These are phyloP conservation scores for Venturia aucupariae DNA, from an alignment of 2,329 filamentous ascomycete species.

Conservation along the genomic window DNA sequence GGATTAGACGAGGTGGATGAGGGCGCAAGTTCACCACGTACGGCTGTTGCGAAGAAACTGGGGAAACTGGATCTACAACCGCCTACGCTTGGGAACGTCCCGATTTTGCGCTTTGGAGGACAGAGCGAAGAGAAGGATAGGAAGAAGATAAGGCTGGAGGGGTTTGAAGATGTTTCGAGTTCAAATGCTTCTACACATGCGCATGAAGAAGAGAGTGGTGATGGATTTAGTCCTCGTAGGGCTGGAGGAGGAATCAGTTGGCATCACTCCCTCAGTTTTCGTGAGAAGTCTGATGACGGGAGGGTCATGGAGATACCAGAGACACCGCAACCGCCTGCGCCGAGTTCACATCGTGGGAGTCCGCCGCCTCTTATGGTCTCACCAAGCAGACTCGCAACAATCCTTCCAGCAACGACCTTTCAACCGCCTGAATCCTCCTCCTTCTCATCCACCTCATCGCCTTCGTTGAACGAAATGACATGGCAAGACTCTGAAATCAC, in stretches of 20 bases:
- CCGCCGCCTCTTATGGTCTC: neutral
- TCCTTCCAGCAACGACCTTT: neutral
- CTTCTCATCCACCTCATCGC: no score
- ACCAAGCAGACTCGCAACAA: neutral
- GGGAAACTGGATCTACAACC: neutral
- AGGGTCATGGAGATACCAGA: neutral
- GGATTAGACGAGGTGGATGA: neutral
- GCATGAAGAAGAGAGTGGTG: neutral
- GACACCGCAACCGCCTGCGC: conserved; percentile 3
- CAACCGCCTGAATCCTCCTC: neutral
- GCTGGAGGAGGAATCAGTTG: neutral
- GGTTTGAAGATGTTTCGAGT: neutral
- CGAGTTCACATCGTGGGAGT: neutral
- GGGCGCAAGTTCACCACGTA: conserved; percentile 7
- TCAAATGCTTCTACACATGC: no score
- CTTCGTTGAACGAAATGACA: neutral
- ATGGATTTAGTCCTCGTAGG: neutral
- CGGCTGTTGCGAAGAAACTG: conserved; percentile 7
- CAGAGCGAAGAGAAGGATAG: neutral
- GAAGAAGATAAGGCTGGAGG: conserved; percentile 10
- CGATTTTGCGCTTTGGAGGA: conserved; percentile 1
- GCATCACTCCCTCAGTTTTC: neutral
- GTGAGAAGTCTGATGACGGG: neutral
- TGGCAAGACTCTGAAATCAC: conserved; percentile 57
- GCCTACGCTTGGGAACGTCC: neutral